phyloP scores from a whole-genome alignment of 768 basidiomycete genomes.

The Psilocybe tampanensis region DNA sequence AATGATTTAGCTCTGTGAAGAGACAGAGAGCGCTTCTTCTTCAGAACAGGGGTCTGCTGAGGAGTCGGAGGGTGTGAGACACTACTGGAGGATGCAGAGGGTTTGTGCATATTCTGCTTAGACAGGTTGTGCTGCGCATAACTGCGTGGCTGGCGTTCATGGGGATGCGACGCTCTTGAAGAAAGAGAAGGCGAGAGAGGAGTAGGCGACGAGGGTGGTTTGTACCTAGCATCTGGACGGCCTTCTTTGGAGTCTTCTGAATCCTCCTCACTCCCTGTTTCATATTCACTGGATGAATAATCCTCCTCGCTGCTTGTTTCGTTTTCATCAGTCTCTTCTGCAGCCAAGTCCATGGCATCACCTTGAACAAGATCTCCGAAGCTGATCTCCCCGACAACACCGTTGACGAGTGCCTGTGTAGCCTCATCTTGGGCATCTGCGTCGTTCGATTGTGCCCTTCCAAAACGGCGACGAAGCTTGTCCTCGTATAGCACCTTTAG shows the following conservation, averaged over 20 bases:
- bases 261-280: slow-evolving; percentile 34
- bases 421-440: slow-evolving; percentile 82
- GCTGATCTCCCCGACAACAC: slow-evolving; percentile 79
- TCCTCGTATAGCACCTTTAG: slow-evolving; percentile 92
- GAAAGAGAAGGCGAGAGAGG: background rate
- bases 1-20: slow-evolving; percentile 51
- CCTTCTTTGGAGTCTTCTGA: slow-evolving; percentile 36
- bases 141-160: slow-evolving; percentile 9
- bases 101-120: background rate
- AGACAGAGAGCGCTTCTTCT: slow-evolving; percentile 43
- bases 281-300: slow-evolving; percentile 43
- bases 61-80: background rate
- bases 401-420: slow-evolving; percentile 76
- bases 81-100: background rate
- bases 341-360: slow-evolving; percentile 80
- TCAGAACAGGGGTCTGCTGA: slow-evolving; percentile 16
- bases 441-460: slow-evolving; percentile 52
- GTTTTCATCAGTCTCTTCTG: slow-evolving; percentile 61
- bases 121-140: background rate
- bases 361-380: slow-evolving; percentile 80
- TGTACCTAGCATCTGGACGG: slow-evolving; percentile 15
- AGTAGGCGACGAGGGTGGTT: background rate
- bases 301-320: slow-evolving; percentile 44
- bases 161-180: background rate
- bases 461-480: slow-evolving; percentile 86